A percentile compares a stretch with the other conserved stretches of the same genome.
Evolutionary conservation across 495 filamentous ascomycete species (phyloP).

Genomic region (Durotheca rogersii): DNA sequence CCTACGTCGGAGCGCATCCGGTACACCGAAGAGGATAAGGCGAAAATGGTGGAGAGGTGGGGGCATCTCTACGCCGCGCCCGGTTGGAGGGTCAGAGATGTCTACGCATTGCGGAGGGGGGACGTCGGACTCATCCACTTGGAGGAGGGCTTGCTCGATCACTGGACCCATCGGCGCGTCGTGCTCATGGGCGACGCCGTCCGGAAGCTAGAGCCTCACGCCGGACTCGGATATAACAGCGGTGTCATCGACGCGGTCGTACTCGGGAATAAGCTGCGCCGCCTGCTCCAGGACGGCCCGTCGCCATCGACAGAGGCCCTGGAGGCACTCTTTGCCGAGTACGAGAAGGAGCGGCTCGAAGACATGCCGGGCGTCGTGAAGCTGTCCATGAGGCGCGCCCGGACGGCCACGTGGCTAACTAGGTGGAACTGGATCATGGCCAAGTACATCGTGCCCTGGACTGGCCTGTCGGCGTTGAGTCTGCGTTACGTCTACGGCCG

Average conservation of each 20-base stretch:
- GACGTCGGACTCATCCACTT: slow-evolving; percentile 33
- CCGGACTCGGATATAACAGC: slow-evolving; percentile 44
- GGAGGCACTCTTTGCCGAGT: slow-evolving; percentile 22
- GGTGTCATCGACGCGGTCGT: slow-evolving; percentile 47
- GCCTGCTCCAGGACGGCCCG: slow-evolving; percentile 10
- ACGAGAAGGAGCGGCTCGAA: slow-evolving; percentile 19
- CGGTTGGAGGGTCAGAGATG: slow-evolving; percentile 38
- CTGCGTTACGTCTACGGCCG: slow-evolving; percentile 12
- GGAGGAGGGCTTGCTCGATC: slow-evolving; percentile 43
- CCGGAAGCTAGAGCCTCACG: slow-evolving; percentile 46
- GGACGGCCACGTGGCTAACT: slow-evolving; percentile 17
- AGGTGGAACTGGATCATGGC: slow-evolving; percentile 23
- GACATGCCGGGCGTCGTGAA: slow-evolving; percentile 20
- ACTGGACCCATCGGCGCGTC: slow-evolving; percentile 43
- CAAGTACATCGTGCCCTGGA: slow-evolving; percentile 21
- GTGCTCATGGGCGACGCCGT: slow-evolving; percentile 48
- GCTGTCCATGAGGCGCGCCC: slow-evolving; percentile 25
- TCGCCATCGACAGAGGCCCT: slow-evolving; percentile 18
- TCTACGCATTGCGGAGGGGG: slow-evolving; percentile 33
- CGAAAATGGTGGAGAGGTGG: slow-evolving; percentile 27
- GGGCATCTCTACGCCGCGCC: slow-evolving; percentile 36
- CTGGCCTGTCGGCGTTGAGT: slow-evolving; percentile 4
- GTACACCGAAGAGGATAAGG: slow-evolving; percentile 42
- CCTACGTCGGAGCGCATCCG: slow-evolving; percentile 40
- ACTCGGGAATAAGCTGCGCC: slow-evolving; percentile 43